Conservation (phyloP, 2,329 filamentous ascomycete genomes). For the Fusarium lyarnte region DNA sequence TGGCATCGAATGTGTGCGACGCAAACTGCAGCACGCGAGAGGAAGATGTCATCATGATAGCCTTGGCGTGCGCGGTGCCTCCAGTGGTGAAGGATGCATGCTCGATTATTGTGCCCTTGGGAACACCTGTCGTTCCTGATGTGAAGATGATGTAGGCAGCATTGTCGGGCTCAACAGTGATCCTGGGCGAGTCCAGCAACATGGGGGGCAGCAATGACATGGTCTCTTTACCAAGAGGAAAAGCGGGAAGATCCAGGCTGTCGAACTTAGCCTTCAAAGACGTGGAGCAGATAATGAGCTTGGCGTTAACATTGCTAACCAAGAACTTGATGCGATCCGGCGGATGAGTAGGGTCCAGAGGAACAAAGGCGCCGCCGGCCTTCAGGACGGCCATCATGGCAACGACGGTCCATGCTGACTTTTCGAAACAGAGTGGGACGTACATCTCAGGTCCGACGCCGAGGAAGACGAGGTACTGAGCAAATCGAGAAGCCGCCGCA, state of each 20-base stretch:
- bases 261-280: not conserved
- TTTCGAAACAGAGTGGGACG: constrained; percentile 50
- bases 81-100: constrained; percentile 23
- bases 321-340: constrained; percentile 35
- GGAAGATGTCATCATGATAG: constrained; percentile 8
- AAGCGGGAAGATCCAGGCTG: not conserved
- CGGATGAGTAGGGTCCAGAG: constrained; percentile 51
- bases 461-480: constrained; percentile 50
- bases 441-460: constrained; percentile 40
- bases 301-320: constrained; percentile 12
- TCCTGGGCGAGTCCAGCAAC: not conserved
- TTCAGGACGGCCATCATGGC: constrained; percentile 50
- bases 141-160: constrained; percentile 36
- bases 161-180: not conserved
- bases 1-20: constrained; percentile 21
- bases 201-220: not conserved
- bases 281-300: constrained; percentile 18
- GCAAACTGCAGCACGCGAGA: constrained; percentile 34
- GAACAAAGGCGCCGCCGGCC: constrained; percentile 46
- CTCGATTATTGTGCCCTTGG: constrained; percentile 33
- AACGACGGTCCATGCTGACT: constrained; percentile 49
- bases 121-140: constrained; percentile 32
- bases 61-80: constrained; percentile 25
- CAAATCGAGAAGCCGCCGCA: constrained; percentile 31
- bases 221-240: not conserved